phyloP scores from a whole-genome alignment of 106 monocot species.

The Dendrobium officinale region DNA sequence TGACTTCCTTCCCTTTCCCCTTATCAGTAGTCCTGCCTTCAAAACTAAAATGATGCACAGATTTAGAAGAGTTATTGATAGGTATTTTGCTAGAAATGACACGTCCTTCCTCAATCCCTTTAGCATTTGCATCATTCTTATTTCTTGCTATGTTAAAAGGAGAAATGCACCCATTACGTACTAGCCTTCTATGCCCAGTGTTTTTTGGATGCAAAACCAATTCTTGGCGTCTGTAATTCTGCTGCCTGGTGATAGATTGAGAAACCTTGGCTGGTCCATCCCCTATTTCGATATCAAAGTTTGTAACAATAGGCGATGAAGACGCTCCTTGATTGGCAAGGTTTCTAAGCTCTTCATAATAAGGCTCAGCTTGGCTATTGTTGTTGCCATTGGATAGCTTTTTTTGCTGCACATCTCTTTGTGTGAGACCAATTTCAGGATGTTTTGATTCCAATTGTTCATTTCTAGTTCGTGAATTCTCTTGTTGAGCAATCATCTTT shows the following conservation, averaged over 20 bases:
- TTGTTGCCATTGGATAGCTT: slow-evolving; percentile 10
- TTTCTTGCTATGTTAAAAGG: slow-evolving; percentile 35
- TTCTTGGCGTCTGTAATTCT: background rate
- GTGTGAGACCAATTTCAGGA: background rate
- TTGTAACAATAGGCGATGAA: background rate
- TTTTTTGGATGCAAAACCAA: slow-evolving; percentile 9
- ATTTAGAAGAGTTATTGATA: background rate
- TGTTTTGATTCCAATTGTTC: background rate
- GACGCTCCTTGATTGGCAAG: background rate
- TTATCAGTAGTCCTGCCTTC: background rate
- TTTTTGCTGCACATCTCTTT: background rate
- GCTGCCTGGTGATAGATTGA: background rate
- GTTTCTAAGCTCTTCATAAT: background rate
- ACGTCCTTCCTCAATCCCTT: background rate
- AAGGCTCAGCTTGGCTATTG: background rate
- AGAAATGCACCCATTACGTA: slow-evolving; percentile 57
- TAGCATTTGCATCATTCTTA: background rate
- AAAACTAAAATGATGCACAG: slow-evolving; percentile 1
- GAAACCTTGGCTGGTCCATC: background rate
- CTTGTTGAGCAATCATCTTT: slow-evolving; percentile 16
- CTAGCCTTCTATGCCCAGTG: slow-evolving; percentile 34
- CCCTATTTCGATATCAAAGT: slow-evolving; percentile 9
- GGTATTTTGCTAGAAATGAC: background rate
- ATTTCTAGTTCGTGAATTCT: slow-evolving; percentile 6
- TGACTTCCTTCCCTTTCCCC: slow-evolving; percentile 12